Conservation (phyloP, 2,329 filamentous ascomycete species). For the Colletotrichum sp. region DNA sequence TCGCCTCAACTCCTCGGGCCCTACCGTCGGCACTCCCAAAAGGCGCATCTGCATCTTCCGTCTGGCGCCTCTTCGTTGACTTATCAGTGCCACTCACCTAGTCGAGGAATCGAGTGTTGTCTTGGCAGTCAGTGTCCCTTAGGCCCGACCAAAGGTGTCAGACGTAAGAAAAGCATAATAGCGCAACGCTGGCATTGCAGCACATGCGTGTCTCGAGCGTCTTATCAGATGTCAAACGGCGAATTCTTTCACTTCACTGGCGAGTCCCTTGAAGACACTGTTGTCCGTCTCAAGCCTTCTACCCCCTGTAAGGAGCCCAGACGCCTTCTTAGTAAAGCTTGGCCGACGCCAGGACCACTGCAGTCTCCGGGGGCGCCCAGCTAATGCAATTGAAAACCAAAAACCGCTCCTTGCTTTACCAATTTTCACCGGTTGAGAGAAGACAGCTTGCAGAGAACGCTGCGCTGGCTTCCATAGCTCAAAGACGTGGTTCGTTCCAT, state of each 20-base stretch:
- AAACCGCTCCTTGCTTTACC: background rate
- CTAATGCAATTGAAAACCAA: background rate
- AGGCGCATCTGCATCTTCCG: background rate
- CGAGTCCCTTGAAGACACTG: background rate
- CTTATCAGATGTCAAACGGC: conserved; percentile 1
- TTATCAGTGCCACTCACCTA: conserved; percentile 3
- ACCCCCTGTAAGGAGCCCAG: conserved; percentile 1
- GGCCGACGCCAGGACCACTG: background rate
- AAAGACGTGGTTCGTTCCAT: background rate
- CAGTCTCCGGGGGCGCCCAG: background rate
- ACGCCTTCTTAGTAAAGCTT: conserved; percentile 2
- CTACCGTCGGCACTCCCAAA: background rate
- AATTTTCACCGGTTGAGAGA: background rate
- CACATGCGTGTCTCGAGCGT: conserved; percentile 11
- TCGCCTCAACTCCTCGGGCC: background rate
- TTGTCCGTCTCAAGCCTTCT: conserved; percentile 1
- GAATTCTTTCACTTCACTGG: background rate
- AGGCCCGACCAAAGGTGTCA: background rate
- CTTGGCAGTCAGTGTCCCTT: background rate
- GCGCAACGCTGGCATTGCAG: background rate
- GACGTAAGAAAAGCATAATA: background rate
- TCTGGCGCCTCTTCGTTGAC: background rate
- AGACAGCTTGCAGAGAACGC: background rate
- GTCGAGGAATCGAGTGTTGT: background rate
- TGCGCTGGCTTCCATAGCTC: background rate